Conservation (phyloP, 2,329 filamentous ascomycete genomes). For the Cladosporium sp. region DNA sequence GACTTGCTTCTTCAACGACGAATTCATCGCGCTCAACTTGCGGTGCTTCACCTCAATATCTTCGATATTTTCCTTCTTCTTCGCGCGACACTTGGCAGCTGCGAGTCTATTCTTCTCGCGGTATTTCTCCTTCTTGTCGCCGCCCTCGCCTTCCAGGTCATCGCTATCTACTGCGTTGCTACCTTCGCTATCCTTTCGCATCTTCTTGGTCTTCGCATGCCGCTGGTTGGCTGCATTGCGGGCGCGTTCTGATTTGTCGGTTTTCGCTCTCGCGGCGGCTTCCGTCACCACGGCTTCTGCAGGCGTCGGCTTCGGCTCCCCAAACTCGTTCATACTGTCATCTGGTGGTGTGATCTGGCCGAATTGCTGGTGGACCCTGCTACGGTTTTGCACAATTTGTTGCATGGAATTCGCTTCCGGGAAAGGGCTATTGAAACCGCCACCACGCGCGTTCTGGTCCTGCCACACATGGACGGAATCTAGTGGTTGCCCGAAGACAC, state of each 20-base stretch:
- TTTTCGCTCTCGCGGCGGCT: constrained; percentile 10
- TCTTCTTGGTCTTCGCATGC: constrained; percentile 27
- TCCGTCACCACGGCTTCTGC: constrained; percentile 3
- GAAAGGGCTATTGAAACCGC: constrained; percentile 5
- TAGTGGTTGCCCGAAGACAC: background rate
- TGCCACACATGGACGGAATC: constrained; percentile 9
- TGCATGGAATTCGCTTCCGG: constrained; percentile 13
- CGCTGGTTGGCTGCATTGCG: constrained; percentile 29
- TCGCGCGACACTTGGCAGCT: constrained; percentile 69
- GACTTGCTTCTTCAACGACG: constrained; percentile 27
- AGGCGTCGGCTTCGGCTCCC: background rate
- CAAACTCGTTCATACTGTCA: constrained; percentile 20
- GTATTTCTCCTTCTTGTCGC: constrained; percentile 53
- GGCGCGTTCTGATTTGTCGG: constrained; percentile 27
- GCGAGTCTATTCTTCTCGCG: constrained; percentile 69
- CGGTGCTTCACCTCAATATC: constrained; percentile 46
- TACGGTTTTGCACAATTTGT: constrained; percentile 17
- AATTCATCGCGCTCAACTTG: constrained; percentile 33
- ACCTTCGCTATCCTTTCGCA: constrained; percentile 18
- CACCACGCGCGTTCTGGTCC: constrained; percentile 9
- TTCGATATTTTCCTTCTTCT: constrained; percentile 58
- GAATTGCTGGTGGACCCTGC: constrained; percentile 22
- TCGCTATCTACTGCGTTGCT: constrained; percentile 4
- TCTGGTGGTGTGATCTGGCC: constrained; percentile 39
- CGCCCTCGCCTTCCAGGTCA: constrained; percentile 21